phyloP scores from a whole-genome alignment of 2,329 filamentous ascomycete species.

The Ophiosphaerella narmari region DNA sequence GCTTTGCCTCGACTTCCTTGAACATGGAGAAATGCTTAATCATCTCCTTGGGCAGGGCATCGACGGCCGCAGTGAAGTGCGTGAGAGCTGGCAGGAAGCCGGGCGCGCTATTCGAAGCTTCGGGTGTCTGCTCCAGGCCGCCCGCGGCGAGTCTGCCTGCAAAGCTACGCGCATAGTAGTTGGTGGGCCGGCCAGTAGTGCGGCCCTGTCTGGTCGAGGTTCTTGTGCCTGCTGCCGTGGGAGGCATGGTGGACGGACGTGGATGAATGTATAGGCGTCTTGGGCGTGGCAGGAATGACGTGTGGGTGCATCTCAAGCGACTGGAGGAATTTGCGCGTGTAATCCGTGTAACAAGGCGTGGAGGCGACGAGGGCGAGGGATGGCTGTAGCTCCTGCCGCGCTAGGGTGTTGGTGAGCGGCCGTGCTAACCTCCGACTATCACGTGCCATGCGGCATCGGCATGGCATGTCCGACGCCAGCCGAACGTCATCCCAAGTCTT shows the following conservation, averaged over 20 bases:
- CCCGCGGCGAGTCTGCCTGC: conserved; percentile 43
- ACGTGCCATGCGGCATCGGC: conserved; percentile 5
- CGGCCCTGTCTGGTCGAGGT: conserved; percentile 53
- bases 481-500: not conserved
- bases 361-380: conserved; percentile 8
- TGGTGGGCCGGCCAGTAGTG: conserved; percentile 52
- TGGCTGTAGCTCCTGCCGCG: conserved; percentile 7
- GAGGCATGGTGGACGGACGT: conserved; percentile 39
- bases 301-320: conserved; percentile 36
- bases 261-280: conserved; percentile 15
- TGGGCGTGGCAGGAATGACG: conserved; percentile 23
- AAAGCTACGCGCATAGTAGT: conserved; percentile 58
- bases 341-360: conserved; percentile 9
- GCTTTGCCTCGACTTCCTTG: conserved; percentile 97
- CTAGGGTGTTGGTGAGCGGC: conserved; percentile 24
- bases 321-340: conserved; percentile 23
- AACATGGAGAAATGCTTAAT: conserved; percentile 93
- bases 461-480: not conserved
- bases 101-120: conserved; percentile 43
- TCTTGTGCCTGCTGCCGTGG: conserved; percentile 38
- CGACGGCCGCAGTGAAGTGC: conserved; percentile 88
- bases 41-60: conserved; percentile 90
- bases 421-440: not conserved
- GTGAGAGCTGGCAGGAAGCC: conserved; percentile 69
- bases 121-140: conserved; percentile 46